A percentile compares a stretch with the other conserved stretches of the same genome.
phyloP scores from a whole-genome alignment of 305 asterid genomes.

The Solanum hybrid region DNA sequence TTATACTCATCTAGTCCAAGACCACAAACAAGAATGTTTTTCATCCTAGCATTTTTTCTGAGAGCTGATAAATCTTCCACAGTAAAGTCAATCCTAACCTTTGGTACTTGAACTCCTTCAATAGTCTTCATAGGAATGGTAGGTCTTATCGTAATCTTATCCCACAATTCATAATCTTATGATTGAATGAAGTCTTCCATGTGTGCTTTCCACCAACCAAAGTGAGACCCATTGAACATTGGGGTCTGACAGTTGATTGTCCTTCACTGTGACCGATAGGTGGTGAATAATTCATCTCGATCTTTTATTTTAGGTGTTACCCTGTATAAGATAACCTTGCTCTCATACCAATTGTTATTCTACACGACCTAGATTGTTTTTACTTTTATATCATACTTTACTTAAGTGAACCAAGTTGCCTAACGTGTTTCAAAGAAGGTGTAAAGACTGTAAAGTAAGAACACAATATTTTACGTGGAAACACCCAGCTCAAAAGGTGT shows the following conservation, averaged over 20 bases:
- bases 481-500: neutral
- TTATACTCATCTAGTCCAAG: neutral
- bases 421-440: neutral
- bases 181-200: too few relatives aligned
- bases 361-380: neutral
- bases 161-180: too few relatives aligned
- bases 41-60: too few relatives aligned
- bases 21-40: neutral
- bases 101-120: neutral
- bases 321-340: neutral
- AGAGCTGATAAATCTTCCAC: neutral
- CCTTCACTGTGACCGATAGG: neutral
- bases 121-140: too few relatives aligned
- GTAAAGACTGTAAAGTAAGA: neutral
- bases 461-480: neutral
- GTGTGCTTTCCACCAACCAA: neutral
- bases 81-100: neutral
- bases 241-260: neutral
- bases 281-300: neutral
- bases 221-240: neutral
- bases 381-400: neutral
- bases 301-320: neutral
- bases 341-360: neutral
- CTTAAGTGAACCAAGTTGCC: neutral
- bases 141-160: too few relatives aligned